phyloP scores from a whole-genome alignment of 2,329 filamentous ascomycete genomes.

The Ophiobolus disseminans region DNA sequence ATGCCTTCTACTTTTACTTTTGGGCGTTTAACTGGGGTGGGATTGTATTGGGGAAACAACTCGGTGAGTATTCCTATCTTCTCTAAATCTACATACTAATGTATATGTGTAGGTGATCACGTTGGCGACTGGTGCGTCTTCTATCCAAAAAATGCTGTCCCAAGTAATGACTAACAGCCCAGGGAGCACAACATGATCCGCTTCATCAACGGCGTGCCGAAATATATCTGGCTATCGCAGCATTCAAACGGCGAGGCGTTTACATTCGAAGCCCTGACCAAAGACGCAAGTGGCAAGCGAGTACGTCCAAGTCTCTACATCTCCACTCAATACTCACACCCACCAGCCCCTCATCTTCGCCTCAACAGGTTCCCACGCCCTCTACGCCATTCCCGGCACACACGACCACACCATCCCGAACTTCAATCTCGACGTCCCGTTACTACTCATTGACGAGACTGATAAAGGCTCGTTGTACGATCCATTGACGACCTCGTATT shows the following conservation, averaged over 20 bases:
- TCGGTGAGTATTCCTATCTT: conserved; percentile 34
- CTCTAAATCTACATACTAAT: too few species aligned
- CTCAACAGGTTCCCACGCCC: conserved; percentile 67
- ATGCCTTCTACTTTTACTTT: conserved; percentile 68
- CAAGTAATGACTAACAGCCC: neutral
- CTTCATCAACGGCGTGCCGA: conserved; percentile 62
- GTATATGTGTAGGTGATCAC: conserved; percentile 55
- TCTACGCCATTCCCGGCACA: conserved; percentile 63
- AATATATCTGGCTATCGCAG: conserved; percentile 66
- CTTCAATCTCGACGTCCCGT: conserved; percentile 58
- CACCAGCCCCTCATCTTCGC: conserved; percentile 56
- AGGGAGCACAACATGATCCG: conserved; percentile 72
- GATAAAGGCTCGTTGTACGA: conserved; percentile 65
- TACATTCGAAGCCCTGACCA: conserved; percentile 61
- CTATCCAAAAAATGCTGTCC: neutral
- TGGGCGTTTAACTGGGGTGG: conserved; percentile 63
- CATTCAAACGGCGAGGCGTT: conserved; percentile 67
- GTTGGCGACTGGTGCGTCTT: conserved; percentile 63
- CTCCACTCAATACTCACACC: conserved; percentile 2
- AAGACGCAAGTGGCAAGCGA: conserved; percentile 54
- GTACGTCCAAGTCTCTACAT: conserved; percentile 22
- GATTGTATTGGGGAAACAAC: conserved; percentile 50
- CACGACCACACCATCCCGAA: conserved; percentile 69
- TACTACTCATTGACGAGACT: conserved; percentile 58
- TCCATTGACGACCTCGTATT: conserved; percentile 61